phyloP scores from a whole-genome alignment of 208 protist genomes.

The Crithidia sp. region DNA sequence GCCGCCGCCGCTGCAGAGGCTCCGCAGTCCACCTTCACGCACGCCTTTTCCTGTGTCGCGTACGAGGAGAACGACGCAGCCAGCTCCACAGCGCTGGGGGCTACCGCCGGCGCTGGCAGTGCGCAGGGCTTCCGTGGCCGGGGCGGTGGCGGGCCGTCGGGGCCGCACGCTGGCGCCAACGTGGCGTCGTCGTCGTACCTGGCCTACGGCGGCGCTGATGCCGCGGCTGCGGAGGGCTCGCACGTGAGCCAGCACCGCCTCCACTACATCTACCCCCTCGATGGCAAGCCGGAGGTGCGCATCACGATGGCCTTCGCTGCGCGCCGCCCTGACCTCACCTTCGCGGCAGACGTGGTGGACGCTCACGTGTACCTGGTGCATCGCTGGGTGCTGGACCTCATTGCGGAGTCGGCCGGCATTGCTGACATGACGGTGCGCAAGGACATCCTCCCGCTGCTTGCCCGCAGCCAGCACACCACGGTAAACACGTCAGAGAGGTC shows the following conservation, averaged over 20 bases:
- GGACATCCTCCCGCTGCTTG: conserved; percentile 66
- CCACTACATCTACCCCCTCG: conserved; percentile 69
- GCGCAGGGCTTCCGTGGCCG: neutral
- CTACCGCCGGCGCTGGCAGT: neutral
- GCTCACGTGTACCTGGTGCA: conserved; percentile 75
- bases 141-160: neutral
- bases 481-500: conserved; percentile 50
- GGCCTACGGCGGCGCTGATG: neutral
- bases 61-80: conserved; percentile 62
- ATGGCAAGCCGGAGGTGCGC: conserved; percentile 52
- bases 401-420: conserved; percentile 58
- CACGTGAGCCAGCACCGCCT: conserved; percentile 57
- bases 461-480: conserved; percentile 69
- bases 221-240: neutral
- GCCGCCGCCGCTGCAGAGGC: conserved; percentile 9
- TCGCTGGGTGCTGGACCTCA: conserved; percentile 75
- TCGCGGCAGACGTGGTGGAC: conserved; percentile 68
- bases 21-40: conserved; percentile 38
- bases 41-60: conserved; percentile 58
- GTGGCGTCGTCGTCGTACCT: neutral
- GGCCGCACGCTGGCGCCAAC: neutral
- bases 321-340: conserved; percentile 72
- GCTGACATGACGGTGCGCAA: conserved; percentile 36
- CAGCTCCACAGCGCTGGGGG: conserved; percentile 14
- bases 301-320: conserved; percentile 72